Percentiles rank a stretch among this genome's conserved stretches.
These are phyloP conservation scores for Tuber magnatum DNA, from an alignment of 495 filamentous ascomycete species.

Conservation along the genomic window DNA sequence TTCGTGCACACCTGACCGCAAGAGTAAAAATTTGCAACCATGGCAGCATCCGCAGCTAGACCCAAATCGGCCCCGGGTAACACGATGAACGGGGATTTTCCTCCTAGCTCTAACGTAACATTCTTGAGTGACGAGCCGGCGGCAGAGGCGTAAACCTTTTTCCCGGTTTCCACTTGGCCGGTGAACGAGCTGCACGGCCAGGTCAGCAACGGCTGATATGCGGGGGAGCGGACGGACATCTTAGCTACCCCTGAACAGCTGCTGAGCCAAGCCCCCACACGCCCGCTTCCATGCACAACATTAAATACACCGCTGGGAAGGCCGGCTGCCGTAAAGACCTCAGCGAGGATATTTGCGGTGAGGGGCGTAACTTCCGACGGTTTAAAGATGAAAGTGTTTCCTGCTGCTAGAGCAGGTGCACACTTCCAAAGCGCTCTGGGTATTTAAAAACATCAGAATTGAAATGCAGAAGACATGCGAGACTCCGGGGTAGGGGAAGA, in stretches of 20 bases:
- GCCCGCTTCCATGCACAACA: constrained; percentile 65
- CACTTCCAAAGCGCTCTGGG: constrained; percentile 71
- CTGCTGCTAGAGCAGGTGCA: constrained; percentile 70
- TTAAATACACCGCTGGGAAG: constrained; percentile 75
- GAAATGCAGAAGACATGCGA: background rate
- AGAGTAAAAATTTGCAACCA: constrained; percentile 85
- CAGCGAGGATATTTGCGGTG: constrained; percentile 60
- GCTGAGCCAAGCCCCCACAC: constrained; percentile 63
- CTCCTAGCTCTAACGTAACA: constrained; percentile 77
- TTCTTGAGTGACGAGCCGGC: constrained; percentile 59
- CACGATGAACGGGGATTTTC: constrained; percentile 67
- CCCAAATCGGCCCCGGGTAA: constrained; percentile 65
- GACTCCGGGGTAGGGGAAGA: background rate
- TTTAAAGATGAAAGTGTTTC: constrained; percentile 84
- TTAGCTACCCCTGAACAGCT: constrained; percentile 63
- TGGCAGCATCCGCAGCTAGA: constrained; percentile 68
- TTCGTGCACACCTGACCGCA: constrained; percentile 81
- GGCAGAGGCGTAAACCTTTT: constrained; percentile 44
- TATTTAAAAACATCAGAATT: background rate
- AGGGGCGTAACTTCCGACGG: constrained; percentile 73
- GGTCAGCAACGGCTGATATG: background rate
- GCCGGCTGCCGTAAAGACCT: constrained; percentile 65
- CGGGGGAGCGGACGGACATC: constrained; percentile 53
- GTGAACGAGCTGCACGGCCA: constrained; percentile 45
- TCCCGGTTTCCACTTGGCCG: constrained; percentile 49